phyloP scores from a whole-genome alignment of 495 filamentous ascomycete genomes.

The Penicillium parvum region DNA sequence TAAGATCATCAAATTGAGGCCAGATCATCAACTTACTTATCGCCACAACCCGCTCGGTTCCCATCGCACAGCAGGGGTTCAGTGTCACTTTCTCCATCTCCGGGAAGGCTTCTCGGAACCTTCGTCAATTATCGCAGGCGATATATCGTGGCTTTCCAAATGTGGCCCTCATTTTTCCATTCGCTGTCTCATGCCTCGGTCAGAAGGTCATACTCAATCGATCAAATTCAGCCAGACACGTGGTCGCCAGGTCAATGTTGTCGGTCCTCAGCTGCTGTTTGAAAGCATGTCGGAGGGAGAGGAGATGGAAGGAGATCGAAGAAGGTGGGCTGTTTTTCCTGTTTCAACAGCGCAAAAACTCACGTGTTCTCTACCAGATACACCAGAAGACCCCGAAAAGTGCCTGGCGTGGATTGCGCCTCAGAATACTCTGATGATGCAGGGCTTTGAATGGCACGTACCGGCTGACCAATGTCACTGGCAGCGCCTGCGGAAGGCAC shows the following conservation, averaged over 20 bases:
- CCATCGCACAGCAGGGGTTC: constrained; percentile 19
- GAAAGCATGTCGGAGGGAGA: constrained; percentile 7
- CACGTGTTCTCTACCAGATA: background rate
- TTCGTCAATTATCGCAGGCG: constrained; percentile 1
- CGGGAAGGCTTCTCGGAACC: constrained; percentile 3
- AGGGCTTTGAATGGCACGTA: constrained; percentile 75
- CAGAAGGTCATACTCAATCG: background rate
- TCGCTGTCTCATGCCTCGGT: background rate
- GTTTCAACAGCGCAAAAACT: background rate
- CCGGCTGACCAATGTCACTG: constrained; percentile 62
- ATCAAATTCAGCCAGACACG: background rate
- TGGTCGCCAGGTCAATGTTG: constrained; percentile 7
- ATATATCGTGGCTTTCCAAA: background rate
- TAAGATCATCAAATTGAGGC: too few species aligned
- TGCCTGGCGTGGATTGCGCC: constrained; percentile 23
- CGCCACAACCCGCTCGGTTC: constrained; percentile 3
- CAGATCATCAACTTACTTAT: background rate
- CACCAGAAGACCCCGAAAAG: constrained; percentile 26
- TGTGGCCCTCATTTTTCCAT: background rate
- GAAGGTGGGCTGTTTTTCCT: background rate
- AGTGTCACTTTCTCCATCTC: constrained; percentile 15
- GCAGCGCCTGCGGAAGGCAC: constrained; percentile 50
- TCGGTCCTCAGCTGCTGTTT: constrained; percentile 13
- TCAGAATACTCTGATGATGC: constrained; percentile 60
- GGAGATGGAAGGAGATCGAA: constrained; percentile 13